Percentiles rank a stretch among this genome's conserved stretches.
These are phyloP conservation scores for Heritiera fomes DNA, from an alignment of 345 rosid genomes.

Conservation along the genomic window DNA sequence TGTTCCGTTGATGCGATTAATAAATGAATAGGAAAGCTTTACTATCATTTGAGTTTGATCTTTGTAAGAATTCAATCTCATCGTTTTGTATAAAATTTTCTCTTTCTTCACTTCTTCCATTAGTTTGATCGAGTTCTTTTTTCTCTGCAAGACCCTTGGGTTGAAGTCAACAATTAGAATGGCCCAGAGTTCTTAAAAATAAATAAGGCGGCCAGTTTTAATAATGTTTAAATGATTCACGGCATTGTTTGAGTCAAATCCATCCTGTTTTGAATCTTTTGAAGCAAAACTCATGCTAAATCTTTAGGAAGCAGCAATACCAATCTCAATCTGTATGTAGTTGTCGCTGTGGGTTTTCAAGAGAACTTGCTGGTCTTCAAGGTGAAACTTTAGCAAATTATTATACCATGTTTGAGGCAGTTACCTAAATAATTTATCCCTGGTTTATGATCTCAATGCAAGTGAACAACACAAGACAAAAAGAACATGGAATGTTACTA, in stretches of 20 bases:
- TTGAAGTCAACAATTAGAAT: background rate
- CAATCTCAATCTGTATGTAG: background rate
- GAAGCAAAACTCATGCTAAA: background rate
- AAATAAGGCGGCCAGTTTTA: background rate
- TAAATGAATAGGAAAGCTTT: background rate
- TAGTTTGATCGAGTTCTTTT: background rate
- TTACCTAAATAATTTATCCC: background rate
- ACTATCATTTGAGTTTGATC: background rate
- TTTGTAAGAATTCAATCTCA: slow-evolving; percentile 1
- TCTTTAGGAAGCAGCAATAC: background rate
- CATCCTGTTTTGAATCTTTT: background rate
- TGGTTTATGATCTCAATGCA: background rate
- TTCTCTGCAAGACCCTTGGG: background rate
- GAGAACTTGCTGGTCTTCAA: background rate
- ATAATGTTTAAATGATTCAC: background rate
- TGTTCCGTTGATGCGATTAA: background rate
- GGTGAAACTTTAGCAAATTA: background rate
- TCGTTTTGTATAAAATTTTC: background rate
- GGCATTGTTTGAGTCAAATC: background rate
- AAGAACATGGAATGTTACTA: background rate
- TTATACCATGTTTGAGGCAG: background rate
- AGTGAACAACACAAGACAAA: background rate
- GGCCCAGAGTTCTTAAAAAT: background rate
- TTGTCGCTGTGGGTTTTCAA: background rate
- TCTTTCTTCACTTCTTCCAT: background rate